phyloP scores from a whole-genome alignment of 2,329 filamentous ascomycete genomes.

The Cercospora beticola region DNA sequence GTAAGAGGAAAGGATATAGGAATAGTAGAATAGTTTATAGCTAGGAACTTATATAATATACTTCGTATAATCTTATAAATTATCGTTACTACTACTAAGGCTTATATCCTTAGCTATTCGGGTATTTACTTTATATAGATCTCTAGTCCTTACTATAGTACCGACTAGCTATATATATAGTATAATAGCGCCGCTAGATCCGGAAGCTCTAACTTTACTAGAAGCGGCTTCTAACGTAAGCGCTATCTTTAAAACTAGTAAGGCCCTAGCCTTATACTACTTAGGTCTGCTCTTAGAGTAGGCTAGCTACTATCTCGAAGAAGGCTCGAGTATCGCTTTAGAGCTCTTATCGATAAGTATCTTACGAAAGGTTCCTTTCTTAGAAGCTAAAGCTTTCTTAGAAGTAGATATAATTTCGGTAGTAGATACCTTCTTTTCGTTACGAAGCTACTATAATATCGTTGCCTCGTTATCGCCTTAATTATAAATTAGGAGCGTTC shows the following conservation, averaged over 20 bases:
- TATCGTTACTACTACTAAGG: not conserved
- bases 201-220: not conserved
- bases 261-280: not conserved
- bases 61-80: not conserved
- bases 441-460: not conserved
- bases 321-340: not conserved
- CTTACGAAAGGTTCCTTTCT: not conserved
- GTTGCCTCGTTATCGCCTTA: not conserved
- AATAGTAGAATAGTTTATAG: not conserved
- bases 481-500: not conserved
- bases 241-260: not conserved
- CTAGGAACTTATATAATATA: not conserved
- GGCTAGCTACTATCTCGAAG: not conserved
- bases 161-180: not conserved
- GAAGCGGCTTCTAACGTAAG: not conserved
- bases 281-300: not conserved
- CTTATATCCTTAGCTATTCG: not conserved
- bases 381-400: not conserved
- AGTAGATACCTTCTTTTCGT: not conserved
- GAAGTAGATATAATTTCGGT: not conserved
- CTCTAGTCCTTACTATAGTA: not conserved
- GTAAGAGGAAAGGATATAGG: not conserved
- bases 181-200: not conserved
- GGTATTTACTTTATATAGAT: not conserved
- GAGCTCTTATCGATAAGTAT: not conserved